Evolutionary conservation across 495 filamentous ascomycete genomes (phyloP).

Genomic region (Clohesyomyces aquaticus): DNA sequence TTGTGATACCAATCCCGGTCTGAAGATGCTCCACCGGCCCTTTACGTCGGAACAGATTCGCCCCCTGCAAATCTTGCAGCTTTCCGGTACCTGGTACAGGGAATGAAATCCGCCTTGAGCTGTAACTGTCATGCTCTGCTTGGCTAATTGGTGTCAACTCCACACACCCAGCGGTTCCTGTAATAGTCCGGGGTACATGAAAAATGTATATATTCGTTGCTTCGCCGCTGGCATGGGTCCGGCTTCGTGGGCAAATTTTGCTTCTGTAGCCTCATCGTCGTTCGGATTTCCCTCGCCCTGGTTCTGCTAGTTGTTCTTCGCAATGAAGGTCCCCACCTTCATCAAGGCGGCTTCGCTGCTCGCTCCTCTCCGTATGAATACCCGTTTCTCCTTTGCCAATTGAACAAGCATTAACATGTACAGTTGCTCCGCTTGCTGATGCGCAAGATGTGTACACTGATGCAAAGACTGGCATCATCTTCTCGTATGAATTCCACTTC

Average conservation of each 20-base stretch:
- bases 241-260: conserved; percentile 23
- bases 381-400: background rate
- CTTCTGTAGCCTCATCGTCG: conserved; percentile 21
- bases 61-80: conserved; percentile 11
- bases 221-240: conserved; percentile 18
- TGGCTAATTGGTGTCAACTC: conserved; percentile 26
- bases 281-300: conserved; percentile 12
- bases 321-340: conserved; percentile 38
- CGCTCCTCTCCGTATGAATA: conserved; percentile 30
- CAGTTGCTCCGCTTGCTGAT: conserved; percentile 19
- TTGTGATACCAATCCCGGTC: conserved; percentile 20
- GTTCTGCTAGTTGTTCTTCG: conserved; percentile 15
- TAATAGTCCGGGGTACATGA: conserved; percentile 20
- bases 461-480: conserved; percentile 31
- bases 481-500: conserved; percentile 19
- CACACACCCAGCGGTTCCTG: conserved; percentile 19
- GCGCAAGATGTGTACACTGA: conserved; percentile 34
- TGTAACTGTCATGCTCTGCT: conserved; percentile 24
- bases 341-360: conserved; percentile 39
- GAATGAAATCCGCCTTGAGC: conserved; percentile 1
- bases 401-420: conserved; percentile 12
- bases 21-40: conserved; percentile 26
- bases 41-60: conserved; percentile 24
- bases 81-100: conserved; percentile 35
- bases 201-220: conserved; percentile 34